phyloP scores from a whole-genome alignment of 352 stramenopile genomes.

The Phytophthora aleatoria region DNA sequence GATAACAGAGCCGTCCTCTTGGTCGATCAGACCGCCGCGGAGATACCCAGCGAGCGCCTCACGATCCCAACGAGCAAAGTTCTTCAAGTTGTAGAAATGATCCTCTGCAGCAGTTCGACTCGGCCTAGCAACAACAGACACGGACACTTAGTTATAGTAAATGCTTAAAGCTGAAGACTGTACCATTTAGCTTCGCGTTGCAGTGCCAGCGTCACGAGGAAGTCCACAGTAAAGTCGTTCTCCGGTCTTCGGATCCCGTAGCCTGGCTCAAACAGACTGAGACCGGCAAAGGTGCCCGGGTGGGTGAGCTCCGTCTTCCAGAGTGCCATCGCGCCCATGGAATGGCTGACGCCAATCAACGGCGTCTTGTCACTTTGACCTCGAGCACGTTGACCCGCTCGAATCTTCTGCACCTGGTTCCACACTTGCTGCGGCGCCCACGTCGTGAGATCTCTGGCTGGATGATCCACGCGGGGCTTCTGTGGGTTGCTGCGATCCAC shows the following conservation, averaged over 20 bases:
- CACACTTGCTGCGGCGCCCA: constrained; percentile 37
- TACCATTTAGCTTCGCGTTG: constrained; percentile 34
- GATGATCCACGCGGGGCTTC: constrained; percentile 45
- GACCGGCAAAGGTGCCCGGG: constrained; percentile 43
- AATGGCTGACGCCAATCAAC: constrained; percentile 58
- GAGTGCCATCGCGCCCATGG: constrained; percentile 51
- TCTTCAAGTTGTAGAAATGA: constrained; percentile 34
- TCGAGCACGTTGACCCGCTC: constrained; percentile 16
- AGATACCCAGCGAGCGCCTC: constrained; percentile 36
- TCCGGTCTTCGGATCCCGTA: constrained; percentile 30
- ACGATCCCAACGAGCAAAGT: constrained; percentile 41
- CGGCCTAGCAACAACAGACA: constrained; percentile 15
- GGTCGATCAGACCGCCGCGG: constrained; percentile 27
- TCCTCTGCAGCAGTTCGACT: constrained; percentile 26
- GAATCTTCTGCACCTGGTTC: constrained; percentile 32
- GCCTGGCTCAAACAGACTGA: constrained; percentile 51
- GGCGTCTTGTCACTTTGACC: constrained; percentile 25
- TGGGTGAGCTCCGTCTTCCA: constrained; percentile 45
- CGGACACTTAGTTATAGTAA: neutral
- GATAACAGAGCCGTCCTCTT: constrained; percentile 30
- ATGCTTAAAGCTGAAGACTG: neutral
- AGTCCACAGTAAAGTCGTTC: constrained; percentile 31
- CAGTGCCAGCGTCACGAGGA: constrained; percentile 28
- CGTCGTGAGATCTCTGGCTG: constrained; percentile 26
- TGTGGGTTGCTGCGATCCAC: constrained; percentile 35